These are phyloP conservation scores for Dalbergia cultrata DNA, from an alignment of 306 rosid species.

Conservation along the genomic window DNA sequence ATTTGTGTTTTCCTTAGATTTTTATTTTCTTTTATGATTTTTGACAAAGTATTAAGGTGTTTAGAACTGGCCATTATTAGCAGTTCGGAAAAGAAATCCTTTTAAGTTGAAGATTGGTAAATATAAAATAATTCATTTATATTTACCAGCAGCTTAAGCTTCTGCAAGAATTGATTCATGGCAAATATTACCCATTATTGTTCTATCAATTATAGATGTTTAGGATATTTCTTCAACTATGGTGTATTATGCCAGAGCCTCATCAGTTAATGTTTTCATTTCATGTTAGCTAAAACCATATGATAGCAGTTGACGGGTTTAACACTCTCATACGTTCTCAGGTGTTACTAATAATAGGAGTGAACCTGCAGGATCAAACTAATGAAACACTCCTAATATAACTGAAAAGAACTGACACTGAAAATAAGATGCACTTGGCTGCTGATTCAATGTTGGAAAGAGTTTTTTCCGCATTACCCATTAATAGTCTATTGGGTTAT, in stretches of 20 bases:
- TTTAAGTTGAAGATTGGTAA: not conserved
- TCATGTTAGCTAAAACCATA: slow-evolving; percentile 5
- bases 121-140: no score
- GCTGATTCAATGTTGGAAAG: slow-evolving; percentile 29
- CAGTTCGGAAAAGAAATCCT: slow-evolving; percentile 18
- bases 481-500: slow-evolving; percentile 1
- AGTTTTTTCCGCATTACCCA: slow-evolving; percentile 17
- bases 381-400: slow-evolving; percentile 12
- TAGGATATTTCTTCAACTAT: slow-evolving; percentile 4
- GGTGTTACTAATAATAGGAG: slow-evolving; percentile 11
- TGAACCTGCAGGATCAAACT: slow-evolving; percentile 18
- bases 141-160: no score
- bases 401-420: slow-evolving; percentile 10
- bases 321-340: slow-evolving; percentile 13
- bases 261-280: slow-evolving; percentile 18
- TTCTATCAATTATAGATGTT: slow-evolving; percentile 25
- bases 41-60: slow-evolving; percentile 10
- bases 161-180: no score
- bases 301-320: slow-evolving; percentile 24
- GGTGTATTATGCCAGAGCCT: slow-evolving; percentile 7
- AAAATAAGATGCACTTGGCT: slow-evolving; percentile 8
- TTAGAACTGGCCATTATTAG: slow-evolving; percentile 2
- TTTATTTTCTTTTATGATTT: not conserved
- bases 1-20: not conserved
- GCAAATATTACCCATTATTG: not conserved